Percentiles rank a stretch among this genome's conserved stretches.
phyloP scores from a whole-genome alignment of 2,329 filamentous ascomycete genomes.

The Epicoccum nigrum region DNA sequence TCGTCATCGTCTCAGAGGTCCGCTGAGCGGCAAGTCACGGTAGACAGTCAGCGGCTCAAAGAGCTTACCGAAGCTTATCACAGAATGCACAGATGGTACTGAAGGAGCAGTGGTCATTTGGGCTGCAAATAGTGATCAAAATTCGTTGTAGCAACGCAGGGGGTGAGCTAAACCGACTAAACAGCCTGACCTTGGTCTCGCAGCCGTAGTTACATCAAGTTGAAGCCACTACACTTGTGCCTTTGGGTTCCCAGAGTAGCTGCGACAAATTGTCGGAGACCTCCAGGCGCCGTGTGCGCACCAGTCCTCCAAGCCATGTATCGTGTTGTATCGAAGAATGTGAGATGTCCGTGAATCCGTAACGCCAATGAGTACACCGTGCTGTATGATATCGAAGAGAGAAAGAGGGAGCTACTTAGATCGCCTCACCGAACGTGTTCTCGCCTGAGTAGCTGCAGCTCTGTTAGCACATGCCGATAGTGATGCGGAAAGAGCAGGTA shows the following conservation, averaged over 20 bases:
- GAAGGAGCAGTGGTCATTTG: conserved; percentile 29
- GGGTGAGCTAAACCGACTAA: conserved; percentile 16
- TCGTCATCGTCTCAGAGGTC: conserved; percentile 42
- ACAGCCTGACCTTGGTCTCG: conserved; percentile 7
- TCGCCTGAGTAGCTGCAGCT: conserved; percentile 83
- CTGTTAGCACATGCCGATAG: conserved; percentile 28
- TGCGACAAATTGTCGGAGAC: conserved; percentile 2
- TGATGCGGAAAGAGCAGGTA: not conserved
- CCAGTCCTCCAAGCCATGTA: conserved; percentile 24
- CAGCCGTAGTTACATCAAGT: conserved; percentile 2
- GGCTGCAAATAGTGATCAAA: conserved; percentile 27
- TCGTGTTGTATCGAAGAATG: conserved; percentile 28
- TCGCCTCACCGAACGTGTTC: conserved; percentile 85
- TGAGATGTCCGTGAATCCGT: conserved; percentile 35
- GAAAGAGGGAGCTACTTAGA: conserved; percentile 35
- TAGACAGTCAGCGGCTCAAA: conserved; percentile 22
- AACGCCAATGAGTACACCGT: conserved; percentile 38
- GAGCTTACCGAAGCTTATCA: conserved; percentile 21
- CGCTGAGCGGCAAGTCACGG: conserved; percentile 43
- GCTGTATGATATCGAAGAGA: conserved; percentile 29
- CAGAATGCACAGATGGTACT: conserved; percentile 1
- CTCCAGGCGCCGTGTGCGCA: conserved; percentile 20
- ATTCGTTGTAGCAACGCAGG: conserved; percentile 26
- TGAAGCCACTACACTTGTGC: conserved; percentile 4
- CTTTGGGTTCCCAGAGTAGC: conserved; percentile 13